Base-by-base conservation (phyloP, 1,284 basidiomycete genomes). In the Mycena citricolor region DNA sequence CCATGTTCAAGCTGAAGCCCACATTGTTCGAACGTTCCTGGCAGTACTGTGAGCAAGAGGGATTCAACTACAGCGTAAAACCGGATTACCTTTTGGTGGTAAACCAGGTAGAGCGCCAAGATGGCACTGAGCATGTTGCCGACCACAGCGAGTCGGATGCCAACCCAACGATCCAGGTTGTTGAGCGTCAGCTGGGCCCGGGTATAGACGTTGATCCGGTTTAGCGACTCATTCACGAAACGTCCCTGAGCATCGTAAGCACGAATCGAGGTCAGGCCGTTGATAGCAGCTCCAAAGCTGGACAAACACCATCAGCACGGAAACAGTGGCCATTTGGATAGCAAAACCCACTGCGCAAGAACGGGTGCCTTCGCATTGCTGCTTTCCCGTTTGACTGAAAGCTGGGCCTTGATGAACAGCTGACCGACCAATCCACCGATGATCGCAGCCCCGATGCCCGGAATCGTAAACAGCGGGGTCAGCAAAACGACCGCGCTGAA, bases 351-450 rank as follows among this genome's bases (percentile, higher is more conserved):
- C 54, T 81, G 78, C 23, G 71, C 76, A 42, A 82, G 66, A 6
- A 85, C 68, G 0, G 81, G 81, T 1, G 75, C 67, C 33, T 68
- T 71, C 4, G 77, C 73, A 57, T 80, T 83, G 37, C 74, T 78
- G 80, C 81, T 81, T 60, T 86, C 82, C 10, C 82, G 73, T 58
- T 90, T 90, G 39, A 89, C 83, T 8, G 81, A 78, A 17, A 90
- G 68, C 61, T 90, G 86, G 13, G 82, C 81, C 57, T 78, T 79
- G 56, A 89, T 85, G 56, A 80, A 82, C 22, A 81, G 60, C 33
- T 65, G 66, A n/a, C 56, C 59, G 14, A 52, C 39, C 34, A 32
- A 51, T 5, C 26, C 31, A 12, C 58, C 58, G 3, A 51, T 69
- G 12, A 76, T 60, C 43, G 69, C 67, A 14, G 74, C 57, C 13